phyloP scores from a whole-genome alignment of 257 asterid species.

The Solanum medicagineum region DNA sequence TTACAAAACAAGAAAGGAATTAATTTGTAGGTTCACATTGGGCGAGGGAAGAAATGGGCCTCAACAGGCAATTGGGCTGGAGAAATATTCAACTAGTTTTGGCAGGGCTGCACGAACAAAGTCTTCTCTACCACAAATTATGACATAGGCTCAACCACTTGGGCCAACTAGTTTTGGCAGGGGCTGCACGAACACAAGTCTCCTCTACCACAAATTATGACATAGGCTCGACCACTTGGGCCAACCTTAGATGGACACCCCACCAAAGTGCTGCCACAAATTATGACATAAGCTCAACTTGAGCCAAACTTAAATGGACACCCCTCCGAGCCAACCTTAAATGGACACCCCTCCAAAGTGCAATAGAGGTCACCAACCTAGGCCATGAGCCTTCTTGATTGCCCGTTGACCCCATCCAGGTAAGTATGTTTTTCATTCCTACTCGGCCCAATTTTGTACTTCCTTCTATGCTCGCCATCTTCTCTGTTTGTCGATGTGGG shows the following conservation, averaged over 20 bases:
- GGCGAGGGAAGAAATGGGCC: too few species aligned
- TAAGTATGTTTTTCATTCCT: not conserved
- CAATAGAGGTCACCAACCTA: slow-evolving; percentile 16
- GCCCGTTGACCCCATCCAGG: slow-evolving; percentile 17
- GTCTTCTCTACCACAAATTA: slow-evolving; percentile 6
- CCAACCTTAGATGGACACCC: slow-evolving; percentile 11
- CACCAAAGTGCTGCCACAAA: slow-evolving; percentile 13
- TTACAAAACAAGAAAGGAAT: too few species aligned
- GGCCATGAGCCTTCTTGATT: slow-evolving; percentile 8
- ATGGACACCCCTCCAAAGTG: slow-evolving; percentile 12
- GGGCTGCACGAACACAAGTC: slow-evolving; percentile 7
- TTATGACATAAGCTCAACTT: slow-evolving; percentile 7
- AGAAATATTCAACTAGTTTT: not conserved
- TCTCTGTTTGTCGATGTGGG: not conserved
- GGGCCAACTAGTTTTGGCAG: not conserved
- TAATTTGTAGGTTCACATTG: too few species aligned
- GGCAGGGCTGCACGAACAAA: slow-evolving; percentile 4
- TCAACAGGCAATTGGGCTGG: not conserved
- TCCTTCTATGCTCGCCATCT: not conserved
- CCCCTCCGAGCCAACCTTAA: not conserved
- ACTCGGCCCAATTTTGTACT: not conserved
- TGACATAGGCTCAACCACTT: slow-evolving; percentile 5
- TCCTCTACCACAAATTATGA: slow-evolving; percentile 11
- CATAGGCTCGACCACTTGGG: slow-evolving; percentile 11
- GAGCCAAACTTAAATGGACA: slow-evolving; percentile 1